Conservation (phyloP, 164 flowering plant genomes). For the grape (Vitis vinifera) region DNA sequence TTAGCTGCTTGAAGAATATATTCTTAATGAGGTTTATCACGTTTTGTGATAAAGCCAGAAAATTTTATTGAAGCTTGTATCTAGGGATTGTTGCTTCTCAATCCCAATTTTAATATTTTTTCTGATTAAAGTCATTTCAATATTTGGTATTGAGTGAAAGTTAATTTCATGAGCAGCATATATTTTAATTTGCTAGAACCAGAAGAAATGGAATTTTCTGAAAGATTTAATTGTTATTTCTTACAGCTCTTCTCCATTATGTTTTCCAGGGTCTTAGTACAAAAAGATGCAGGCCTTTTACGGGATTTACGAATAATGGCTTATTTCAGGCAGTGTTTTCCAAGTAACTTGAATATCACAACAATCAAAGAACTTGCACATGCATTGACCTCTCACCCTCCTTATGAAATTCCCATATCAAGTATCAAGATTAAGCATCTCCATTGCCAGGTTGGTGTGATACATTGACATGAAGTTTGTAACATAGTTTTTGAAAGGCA, state of each 20-base stretch:
- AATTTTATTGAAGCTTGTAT: too few relatives aligned
- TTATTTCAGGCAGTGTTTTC: conserved; percentile 89
- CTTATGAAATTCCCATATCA: conserved; percentile 78
- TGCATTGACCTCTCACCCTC: conserved; percentile 82
- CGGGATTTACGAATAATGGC: conserved; percentile 71
- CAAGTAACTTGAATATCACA: conserved; percentile 44
- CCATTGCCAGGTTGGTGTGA: conserved; percentile 61
- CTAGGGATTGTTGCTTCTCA: neutral
- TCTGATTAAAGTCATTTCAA: too few relatives aligned
- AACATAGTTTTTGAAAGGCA: neutral
- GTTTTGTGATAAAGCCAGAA: too few relatives aligned
- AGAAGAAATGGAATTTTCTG: neutral
- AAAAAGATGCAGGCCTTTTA: conserved; percentile 68
- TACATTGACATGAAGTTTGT: neutral
- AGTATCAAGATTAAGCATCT: conserved; percentile 70
- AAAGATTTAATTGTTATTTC: neutral
- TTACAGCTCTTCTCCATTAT: conserved; percentile 8
- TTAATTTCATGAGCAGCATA: neutral
- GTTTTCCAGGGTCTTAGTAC: conserved; percentile 55
- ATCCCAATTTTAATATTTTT: too few relatives aligned
- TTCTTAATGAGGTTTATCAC: too few relatives aligned
- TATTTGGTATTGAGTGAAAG: too few relatives aligned
- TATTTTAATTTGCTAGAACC: neutral
- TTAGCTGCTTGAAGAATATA: neutral
- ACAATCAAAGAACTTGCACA: conserved; percentile 78